Percentiles rank a stretch among this genome's conserved stretches.
Evolutionary conservation across 371 early-diverging fungal genomes (phyloP).

Genomic region (Gilbertella persicaria): DNA sequence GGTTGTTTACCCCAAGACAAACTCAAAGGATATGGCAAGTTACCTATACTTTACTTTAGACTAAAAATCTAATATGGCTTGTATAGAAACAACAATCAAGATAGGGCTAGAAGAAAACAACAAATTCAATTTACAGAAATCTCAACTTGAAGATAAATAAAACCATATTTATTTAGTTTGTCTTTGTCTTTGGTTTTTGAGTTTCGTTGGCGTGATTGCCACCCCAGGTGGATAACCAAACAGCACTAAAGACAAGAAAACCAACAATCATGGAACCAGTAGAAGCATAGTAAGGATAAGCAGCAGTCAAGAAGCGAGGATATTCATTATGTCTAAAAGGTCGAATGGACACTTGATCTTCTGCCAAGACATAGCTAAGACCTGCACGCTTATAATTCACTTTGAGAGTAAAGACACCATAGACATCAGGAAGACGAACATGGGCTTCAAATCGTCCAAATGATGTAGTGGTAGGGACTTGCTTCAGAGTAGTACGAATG

Average conservation of each 20-base stretch:
- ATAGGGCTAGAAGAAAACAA: not conserved
- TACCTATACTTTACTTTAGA: not conserved
- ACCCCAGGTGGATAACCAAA: conserved; percentile 76
- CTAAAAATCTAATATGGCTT: not conserved
- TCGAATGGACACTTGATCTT: conserved; percentile 81
- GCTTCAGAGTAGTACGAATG: conserved; percentile 79
- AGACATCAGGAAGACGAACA: conserved; percentile 87
- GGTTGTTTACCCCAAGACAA: conserved; percentile 9
- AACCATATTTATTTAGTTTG: too few relatives aligned
- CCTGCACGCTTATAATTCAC: conserved; percentile 91
- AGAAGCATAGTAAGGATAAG: conserved; percentile 93
- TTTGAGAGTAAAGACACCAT: conserved; percentile 95
- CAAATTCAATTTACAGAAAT: too few relatives aligned
- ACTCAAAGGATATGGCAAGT: conserved; percentile 11
- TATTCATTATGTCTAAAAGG: conserved; percentile 96
- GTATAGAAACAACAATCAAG: not conserved
- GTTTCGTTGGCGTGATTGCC: too few relatives aligned
- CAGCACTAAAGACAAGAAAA: conserved; percentile 80
- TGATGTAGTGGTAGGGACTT: conserved; percentile 26
- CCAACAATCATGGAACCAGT: conserved; percentile 81
- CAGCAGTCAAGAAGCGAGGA: conserved; percentile 87
- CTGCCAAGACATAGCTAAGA: conserved; percentile 66
- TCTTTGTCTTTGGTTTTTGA: too few relatives aligned
- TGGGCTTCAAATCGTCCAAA: conserved; percentile 54
- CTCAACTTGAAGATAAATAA: too few relatives aligned